phyloP scores from a whole-genome alignment of 2,329 filamentous ascomycete species.

The Cordyceps farinosa region DNA sequence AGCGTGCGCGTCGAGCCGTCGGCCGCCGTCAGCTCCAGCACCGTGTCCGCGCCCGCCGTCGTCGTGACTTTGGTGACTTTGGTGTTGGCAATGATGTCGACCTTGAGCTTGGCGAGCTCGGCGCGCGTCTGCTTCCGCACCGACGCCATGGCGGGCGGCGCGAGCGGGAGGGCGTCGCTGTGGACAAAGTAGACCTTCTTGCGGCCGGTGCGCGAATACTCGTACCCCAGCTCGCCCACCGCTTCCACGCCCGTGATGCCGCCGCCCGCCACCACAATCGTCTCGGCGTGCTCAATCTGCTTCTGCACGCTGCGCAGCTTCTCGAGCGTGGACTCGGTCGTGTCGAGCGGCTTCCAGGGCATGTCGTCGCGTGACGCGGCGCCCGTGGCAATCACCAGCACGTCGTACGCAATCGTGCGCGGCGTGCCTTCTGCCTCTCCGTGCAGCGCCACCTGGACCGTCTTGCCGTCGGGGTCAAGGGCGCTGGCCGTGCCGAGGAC shows the following conservation, averaged over 20 bases:
- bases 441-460: conserved; percentile 39
- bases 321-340: conserved; percentile 40
- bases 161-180: conserved; percentile 37
- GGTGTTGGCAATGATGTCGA: conserved; percentile 39
- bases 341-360: conserved; percentile 48
- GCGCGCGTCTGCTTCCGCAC: conserved; percentile 38
- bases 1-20: conserved; percentile 37
- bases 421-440: conserved; percentile 20
- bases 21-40: conserved; percentile 33
- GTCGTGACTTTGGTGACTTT: conserved; percentile 32
- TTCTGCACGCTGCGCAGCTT: conserved; percentile 35
- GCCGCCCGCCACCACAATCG: conserved; percentile 50
- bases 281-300: conserved; percentile 40
- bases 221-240: conserved; percentile 48
- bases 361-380: conserved; percentile 39
- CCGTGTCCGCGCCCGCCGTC: conserved; percentile 26
- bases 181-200: conserved; percentile 48
- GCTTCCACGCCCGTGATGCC: conserved; percentile 50
- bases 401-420: conserved; percentile 45
- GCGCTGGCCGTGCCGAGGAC: conserved; percentile 45
- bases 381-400: conserved; percentile 54
- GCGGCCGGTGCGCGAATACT: conserved; percentile 39
- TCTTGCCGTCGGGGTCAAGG: conserved; percentile 40
- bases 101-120: conserved; percentile 42
- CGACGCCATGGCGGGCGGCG: conserved; percentile 29